Conservation (phyloP, 768 basidiomycete species). For the Suillus occidentalis region DNA sequence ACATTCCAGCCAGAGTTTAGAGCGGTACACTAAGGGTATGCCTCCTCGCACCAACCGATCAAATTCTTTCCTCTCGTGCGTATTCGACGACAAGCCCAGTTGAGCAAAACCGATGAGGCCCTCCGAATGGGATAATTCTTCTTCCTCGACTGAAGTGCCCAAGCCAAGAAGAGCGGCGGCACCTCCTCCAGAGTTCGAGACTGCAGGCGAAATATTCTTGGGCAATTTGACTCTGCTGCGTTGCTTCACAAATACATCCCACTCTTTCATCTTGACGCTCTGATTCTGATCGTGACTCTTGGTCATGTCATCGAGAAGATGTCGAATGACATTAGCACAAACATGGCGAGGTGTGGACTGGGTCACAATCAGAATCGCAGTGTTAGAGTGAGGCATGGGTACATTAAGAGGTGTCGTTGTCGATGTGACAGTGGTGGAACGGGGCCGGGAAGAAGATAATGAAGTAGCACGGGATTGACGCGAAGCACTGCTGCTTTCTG, state of each 20-base stretch:
- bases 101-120: slow-evolving; percentile 91
- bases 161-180: slow-evolving; percentile 71
- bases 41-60: slow-evolving; percentile 79
- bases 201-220: slow-evolving; percentile 18
- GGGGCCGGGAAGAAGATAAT: slow-evolving; percentile 50
- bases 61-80: slow-evolving; percentile 78
- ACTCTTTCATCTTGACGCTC: slow-evolving; percentile 64
- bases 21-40: slow-evolving; percentile 84
- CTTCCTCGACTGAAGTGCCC: slow-evolving; percentile 60
- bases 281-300: slow-evolving; percentile 84
- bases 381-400: slow-evolving; percentile 17
- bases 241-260: slow-evolving; percentile 86
- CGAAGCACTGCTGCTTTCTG: slow-evolving; percentile 28
- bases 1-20: slow-evolving; percentile 91
- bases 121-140: slow-evolving; percentile 78
- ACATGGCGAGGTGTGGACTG: slow-evolving; percentile 69
- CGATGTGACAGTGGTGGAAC: slow-evolving; percentile 40
- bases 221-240: slow-evolving; percentile 48
- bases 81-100: slow-evolving; percentile 69
- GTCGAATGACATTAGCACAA: slow-evolving; percentile 71
- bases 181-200: slow-evolving; percentile 29
- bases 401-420: slow-evolving; percentile 17
- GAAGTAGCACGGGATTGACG: slow-evolving; percentile 38
- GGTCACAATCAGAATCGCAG: slow-evolving; percentile 61
- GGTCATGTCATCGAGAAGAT: slow-evolving; percentile 73